Base-by-base conservation (phyloP, 179 eudicot species). In the Carnegiea gigantea region DNA sequence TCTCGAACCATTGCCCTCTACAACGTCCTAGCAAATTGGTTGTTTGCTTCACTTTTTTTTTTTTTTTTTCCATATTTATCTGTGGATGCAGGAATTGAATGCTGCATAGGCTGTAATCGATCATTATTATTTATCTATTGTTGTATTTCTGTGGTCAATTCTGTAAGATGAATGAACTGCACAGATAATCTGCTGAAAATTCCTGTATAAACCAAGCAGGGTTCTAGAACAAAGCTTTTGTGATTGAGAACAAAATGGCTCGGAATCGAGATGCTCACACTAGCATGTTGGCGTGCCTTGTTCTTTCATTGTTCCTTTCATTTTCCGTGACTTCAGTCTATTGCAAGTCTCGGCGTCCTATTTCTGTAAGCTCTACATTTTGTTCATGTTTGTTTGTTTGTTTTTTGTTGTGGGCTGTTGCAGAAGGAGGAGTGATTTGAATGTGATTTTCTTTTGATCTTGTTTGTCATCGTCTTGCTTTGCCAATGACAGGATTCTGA, bases 331-430 rank as follows among this genome's bases (percentile, higher is more conserved):
- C 78, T 23, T 40, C 64, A 2, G 87, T 85, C 77, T 72, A 82
- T 21, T 92, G 92, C 40, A 92, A 90, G 85, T 92, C 97, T 53
- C 89, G 85, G 2, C 92, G 78, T 72, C 90, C 93, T 40, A 88
- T 93, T 81, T 85, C 92, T 75, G 95, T 93, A 85, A 88, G 89
- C 26, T 44, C 15, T 72, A 46, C 24, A 53, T 76, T 60, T 46
- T 20, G 1, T 59, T 30, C 10, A 62, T 59, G 1, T 26, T 10
- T n/a, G 68, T 77, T 53, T 28, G 68, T 77, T 53, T 28, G 26
- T 62, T 73, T 13, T 36, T 23, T 15, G 68, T n/a, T 59, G 14
- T 76, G 30, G 77, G 9, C 30, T 33, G 14, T 46, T 10, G 57
- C 43, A 49, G 48, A 49, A 36, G 77, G 70, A 40, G 53, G 60